These are phyloP conservation scores for Gymnopilus junonius DNA, from an alignment of 768 basidiomycete species.

Conservation along the genomic window DNA sequence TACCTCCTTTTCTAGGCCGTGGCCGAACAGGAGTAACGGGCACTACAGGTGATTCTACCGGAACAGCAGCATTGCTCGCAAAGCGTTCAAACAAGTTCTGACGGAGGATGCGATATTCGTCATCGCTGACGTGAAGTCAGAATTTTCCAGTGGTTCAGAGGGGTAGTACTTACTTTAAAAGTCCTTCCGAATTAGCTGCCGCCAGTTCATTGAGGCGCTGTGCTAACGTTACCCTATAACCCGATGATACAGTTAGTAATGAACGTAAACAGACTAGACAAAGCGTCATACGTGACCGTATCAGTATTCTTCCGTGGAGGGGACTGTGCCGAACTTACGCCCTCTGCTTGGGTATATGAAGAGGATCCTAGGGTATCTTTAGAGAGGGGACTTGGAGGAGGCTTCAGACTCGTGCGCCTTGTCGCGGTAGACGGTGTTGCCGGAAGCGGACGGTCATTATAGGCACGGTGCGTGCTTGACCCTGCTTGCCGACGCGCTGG, in stretches of 20 bases:
- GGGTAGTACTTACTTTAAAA: constrained; percentile 62
- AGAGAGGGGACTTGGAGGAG: constrained; percentile 14
- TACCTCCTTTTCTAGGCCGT: constrained; percentile 30
- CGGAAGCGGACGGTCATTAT: constrained; percentile 25
- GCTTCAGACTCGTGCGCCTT: constrained; percentile 13
- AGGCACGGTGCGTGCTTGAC: constrained; percentile 30
- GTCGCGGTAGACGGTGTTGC: constrained; percentile 23
- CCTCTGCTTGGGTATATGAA: constrained; percentile 16
- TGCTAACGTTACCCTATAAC: constrained; percentile 69
- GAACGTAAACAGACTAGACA: neutral
- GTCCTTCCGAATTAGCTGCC: constrained; percentile 76
- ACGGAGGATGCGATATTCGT: constrained; percentile 83
- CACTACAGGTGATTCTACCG: constrained; percentile 66
- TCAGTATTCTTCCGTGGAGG: constrained; percentile 44
- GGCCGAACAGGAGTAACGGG: constrained; percentile 50
- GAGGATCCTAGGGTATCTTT: constrained; percentile 11
- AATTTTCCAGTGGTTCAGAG: neutral
- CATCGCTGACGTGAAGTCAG: constrained; percentile 57
- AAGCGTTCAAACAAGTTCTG: constrained; percentile 86
- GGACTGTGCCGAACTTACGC: constrained; percentile 17
- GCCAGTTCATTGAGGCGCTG: constrained; percentile 84
- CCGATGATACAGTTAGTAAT: constrained; percentile 1
- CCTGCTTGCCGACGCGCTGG: constrained; percentile 23
- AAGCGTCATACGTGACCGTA: constrained; percentile 53
- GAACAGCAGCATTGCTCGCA: constrained; percentile 58